Base-by-base conservation (phyloP, 305 asterid genomes). In the Andrographis paniculata region DNA sequence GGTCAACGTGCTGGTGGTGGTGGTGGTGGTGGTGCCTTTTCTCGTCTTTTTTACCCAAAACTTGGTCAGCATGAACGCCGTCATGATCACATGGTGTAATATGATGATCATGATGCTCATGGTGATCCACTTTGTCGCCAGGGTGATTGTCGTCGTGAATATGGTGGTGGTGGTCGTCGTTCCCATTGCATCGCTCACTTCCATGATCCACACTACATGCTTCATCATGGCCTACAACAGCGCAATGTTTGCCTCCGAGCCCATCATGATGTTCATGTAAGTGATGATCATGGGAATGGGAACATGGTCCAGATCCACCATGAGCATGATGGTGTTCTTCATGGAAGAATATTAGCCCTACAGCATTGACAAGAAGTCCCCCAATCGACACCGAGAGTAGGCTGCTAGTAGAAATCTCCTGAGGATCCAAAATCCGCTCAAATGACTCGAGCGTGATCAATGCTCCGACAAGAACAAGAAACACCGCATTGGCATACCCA, bases 251-350 rank as follows among this genome's bases (percentile, higher is more conserved):
- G 1, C 56, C 59, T 15, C 56, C 67, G 44, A 41, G 50, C 23
- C 16, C 39, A 23, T 17, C 23, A 30, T 45, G 64, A 46, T 50
- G 73, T 6, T 63, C 64, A 5, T 69, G 75, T 27, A 46, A 27
- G 55, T 63, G 71, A 45, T 63, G 71, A 30, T 21, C 46, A 23
- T 64, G 74, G 4, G 88, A 75, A 58, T 79, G 94, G 0, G 87
- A 67, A 52, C 94, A 80, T 23, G 82, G 21, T 45, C 79, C 82
- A 22, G 95, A 78, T 51, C 95, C 93, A 50, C 96, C 99, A 72
- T 91, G 95, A 31, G 96, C 95, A 41, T 75, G 94, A 67, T 91
- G 99, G 67, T 91, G 99, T 72, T 91, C 95, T 79, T 86, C 96
- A 5, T 86, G 99, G 65, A 91, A 91, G 72, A 91, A 86, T 21